These are phyloP conservation scores for Citrullus mucosospermus DNA, from an alignment of 306 rosid genomes.

Conservation along the genomic window DNA sequence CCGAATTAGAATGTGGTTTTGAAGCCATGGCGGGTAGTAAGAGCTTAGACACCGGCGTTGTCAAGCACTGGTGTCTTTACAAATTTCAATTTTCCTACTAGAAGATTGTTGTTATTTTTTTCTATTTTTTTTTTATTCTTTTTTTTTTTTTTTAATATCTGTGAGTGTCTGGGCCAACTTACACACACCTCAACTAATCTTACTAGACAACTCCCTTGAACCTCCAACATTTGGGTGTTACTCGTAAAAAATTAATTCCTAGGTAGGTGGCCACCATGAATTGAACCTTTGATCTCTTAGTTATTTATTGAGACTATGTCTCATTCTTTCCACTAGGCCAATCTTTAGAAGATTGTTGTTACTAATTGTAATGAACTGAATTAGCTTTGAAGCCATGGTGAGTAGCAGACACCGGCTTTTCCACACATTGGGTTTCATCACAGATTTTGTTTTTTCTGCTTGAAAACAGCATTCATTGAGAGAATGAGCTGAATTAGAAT, in stretches of 20 bases:
- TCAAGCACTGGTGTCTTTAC: neutral
- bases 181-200: too few species aligned
- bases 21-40: neutral
- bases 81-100: neutral
- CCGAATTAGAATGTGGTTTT: neutral
- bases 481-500: neutral
- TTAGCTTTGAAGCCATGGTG: neutral
- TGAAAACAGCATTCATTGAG: neutral
- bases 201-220: too few species aligned
- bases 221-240: too few species aligned
- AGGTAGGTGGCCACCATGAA: too few species aligned
- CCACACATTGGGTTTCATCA: neutral
- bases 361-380: neutral
- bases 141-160: too few species aligned
- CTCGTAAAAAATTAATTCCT: too few species aligned
- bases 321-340: too few species aligned
- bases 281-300: too few species aligned
- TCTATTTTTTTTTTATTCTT: too few species aligned
- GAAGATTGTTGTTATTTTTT: neutral
- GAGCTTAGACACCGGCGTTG: neutral
- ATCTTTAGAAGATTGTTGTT: neutral
- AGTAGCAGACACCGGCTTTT: neutral
- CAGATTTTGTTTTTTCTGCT: neutral
- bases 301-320: too few species aligned
- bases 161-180: too few species aligned